These are phyloP conservation scores for Piloderma croceum DNA, from an alignment of 768 basidiomycete genomes.

Conservation along the genomic window DNA sequence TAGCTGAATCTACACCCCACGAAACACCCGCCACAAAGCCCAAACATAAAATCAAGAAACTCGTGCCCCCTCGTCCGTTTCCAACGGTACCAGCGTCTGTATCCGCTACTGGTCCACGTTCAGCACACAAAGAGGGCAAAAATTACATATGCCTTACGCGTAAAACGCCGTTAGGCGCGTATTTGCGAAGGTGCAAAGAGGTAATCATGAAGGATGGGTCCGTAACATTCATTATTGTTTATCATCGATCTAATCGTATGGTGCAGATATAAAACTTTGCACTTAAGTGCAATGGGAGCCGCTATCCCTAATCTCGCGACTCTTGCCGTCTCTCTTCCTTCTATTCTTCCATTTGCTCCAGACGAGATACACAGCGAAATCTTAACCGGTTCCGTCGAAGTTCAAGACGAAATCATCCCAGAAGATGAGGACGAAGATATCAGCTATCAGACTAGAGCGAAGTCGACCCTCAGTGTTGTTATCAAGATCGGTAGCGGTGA, in stretches of 20 bases:
- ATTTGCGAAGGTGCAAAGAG: slow-evolving; percentile 74
- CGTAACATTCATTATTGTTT: slow-evolving; percentile 13
- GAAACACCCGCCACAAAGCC: slow-evolving; percentile 21
- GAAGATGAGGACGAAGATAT: slow-evolving; percentile 64
- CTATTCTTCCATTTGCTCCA: slow-evolving; percentile 59
- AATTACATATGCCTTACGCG: slow-evolving; percentile 78
- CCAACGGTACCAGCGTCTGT: slow-evolving; percentile 71
- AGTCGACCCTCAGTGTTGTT: slow-evolving; percentile 57
- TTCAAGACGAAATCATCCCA: slow-evolving; percentile 76
- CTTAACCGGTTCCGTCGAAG: slow-evolving; percentile 63
- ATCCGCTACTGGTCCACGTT: slow-evolving; percentile 75
- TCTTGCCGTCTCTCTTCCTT: slow-evolving; percentile 64
- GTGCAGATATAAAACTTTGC: slow-evolving; percentile 62
- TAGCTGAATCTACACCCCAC: too few species aligned
- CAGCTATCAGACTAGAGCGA: slow-evolving; percentile 53
- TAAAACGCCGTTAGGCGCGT: slow-evolving; percentile 64
- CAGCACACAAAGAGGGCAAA: slow-evolving; percentile 74
- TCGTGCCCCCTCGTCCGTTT: slow-evolving; percentile 69
- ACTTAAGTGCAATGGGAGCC: slow-evolving; percentile 81
- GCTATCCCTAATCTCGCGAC: slow-evolving; percentile 79
- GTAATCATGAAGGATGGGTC: slow-evolving; percentile 69
- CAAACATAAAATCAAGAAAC: slow-evolving; percentile 40
- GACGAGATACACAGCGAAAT: slow-evolving; percentile 61
- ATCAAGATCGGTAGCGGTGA: slow-evolving; percentile 62
- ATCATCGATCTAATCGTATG: background rate